A percentile compares a stretch with the other conserved stretches of the same genome.
Evolutionary conservation across 192 early-diverging fungal species (phyloP).

Genomic region (Coemansia sp.): DNA sequence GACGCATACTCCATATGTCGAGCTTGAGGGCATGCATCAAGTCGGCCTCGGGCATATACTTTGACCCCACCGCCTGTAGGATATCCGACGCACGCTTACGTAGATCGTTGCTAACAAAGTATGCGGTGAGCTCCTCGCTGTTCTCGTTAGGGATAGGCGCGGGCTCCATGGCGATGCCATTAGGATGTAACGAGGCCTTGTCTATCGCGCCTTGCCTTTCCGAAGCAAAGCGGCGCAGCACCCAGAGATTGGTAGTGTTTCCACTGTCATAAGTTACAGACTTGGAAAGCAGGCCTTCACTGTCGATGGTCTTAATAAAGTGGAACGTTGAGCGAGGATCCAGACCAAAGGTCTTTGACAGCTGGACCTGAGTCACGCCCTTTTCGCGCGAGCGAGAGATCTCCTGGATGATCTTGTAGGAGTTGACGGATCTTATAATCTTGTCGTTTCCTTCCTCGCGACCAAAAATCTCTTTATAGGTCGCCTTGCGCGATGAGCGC

Average conservation of each 20-base stretch:
- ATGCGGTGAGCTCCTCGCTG: not conserved
- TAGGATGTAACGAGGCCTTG: not conserved
- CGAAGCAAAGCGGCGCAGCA: constrained; percentile 32
- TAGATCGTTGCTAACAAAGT: constrained; percentile 18
- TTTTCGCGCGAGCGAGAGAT: constrained; percentile 32
- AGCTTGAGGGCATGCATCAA: constrained; percentile 34
- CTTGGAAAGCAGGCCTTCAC: constrained; percentile 37
- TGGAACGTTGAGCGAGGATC: constrained; percentile 47
- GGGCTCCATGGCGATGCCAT: not conserved
- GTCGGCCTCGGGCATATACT: constrained; percentile 46
- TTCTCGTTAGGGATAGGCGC: not conserved
- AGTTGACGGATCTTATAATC: constrained; percentile 18
- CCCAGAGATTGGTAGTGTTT: constrained; percentile 44
- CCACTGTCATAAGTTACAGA: constrained; percentile 24
- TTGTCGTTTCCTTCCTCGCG: constrained; percentile 32
- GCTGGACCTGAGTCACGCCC: constrained; percentile 38
- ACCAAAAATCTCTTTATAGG: constrained; percentile 37
- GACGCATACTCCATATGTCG: constrained; percentile 22
- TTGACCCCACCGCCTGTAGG: constrained; percentile 16
- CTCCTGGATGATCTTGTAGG: constrained; percentile 22
- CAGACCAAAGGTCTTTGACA: constrained; percentile 23
- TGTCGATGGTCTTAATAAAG: constrained; percentile 46
- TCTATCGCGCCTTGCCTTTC: not conserved
- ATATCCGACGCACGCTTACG: constrained; percentile 25
- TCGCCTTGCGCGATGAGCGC: constrained; percentile 24